Conservation (phyloP, 345 rosid genomes). For the Populus simonii region DNA sequence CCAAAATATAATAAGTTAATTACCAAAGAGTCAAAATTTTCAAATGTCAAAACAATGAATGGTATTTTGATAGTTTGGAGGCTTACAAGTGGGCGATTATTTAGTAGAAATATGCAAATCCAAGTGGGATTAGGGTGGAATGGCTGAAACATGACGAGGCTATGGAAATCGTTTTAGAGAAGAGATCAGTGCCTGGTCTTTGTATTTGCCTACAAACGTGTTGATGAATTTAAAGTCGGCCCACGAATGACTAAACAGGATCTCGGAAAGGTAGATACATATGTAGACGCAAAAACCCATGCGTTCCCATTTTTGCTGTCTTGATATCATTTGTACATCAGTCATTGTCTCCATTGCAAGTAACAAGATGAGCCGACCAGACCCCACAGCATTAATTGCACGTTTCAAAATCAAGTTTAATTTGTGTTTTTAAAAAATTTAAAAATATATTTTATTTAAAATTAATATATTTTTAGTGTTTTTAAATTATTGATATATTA, state of each 20-base stretch:
- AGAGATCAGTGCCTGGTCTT: neutral
- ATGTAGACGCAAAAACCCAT: neutral
- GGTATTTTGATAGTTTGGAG: neutral
- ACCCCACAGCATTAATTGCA: neutral
- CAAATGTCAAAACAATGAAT: constrained; percentile 29
- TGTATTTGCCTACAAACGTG: neutral
- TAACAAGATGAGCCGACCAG: neutral
- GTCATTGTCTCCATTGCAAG: neutral
- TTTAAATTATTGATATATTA: too few relatives aligned
- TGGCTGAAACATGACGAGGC: neutral
- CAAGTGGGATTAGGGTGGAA: neutral
- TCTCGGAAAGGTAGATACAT: neutral
- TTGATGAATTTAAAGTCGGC: neutral
- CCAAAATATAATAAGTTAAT: neutral
- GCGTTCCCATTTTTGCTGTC: neutral
- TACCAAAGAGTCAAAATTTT: constrained; percentile 25
- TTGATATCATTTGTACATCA: neutral
- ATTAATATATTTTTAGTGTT: too few relatives aligned
- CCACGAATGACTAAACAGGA: neutral
- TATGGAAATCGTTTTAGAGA: neutral
- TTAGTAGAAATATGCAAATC: neutral
- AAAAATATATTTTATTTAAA: too few relatives aligned
- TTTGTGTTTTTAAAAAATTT: too few relatives aligned
- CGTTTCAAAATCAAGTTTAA: too few relatives aligned
- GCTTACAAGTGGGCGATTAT: neutral